A percentile compares a stretch with the other conserved stretches of the same genome.
These are phyloP conservation scores for Symbiodinium pilosum DNA, from an alignment of 73 alveolate genomes.

Conservation along the genomic window DNA sequence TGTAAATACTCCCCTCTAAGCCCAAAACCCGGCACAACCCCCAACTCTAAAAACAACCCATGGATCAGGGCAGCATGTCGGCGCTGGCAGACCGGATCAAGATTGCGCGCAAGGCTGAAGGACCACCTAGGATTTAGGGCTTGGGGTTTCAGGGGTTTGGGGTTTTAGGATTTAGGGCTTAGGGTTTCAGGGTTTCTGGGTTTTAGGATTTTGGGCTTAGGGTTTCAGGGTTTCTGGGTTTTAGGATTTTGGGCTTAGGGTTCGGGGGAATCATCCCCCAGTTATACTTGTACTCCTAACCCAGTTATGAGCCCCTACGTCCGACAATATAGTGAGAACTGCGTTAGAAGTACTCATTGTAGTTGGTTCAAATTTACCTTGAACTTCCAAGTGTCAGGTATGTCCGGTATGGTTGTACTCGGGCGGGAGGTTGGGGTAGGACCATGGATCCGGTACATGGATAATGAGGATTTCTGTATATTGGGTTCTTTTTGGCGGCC, in stretches of 20 bases:
- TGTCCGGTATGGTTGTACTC: too few species aligned
- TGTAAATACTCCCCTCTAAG: too few species aligned
- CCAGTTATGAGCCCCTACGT: background rate
- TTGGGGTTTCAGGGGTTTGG: background rate
- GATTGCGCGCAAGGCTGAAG: slow-evolving; percentile 97
- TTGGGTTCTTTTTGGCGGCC: too few species aligned
- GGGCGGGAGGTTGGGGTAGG: too few species aligned
- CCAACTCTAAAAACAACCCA: slow-evolving; percentile 95
- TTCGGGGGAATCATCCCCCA: background rate
- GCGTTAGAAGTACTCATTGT: too few species aligned
- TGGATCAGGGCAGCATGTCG: slow-evolving; percentile 95
- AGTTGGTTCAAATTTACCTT: too few species aligned
- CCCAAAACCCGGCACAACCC: background rate
- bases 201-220: background rate
- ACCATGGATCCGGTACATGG: too few species aligned
- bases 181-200: background rate
- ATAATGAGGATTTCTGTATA: too few species aligned
- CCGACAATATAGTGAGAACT: too few species aligned
- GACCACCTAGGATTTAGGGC: slow-evolving; percentile 26
- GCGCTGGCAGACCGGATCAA: slow-evolving; percentile 97
- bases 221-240: background rate
- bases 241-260: background rate
- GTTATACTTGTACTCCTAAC: background rate
- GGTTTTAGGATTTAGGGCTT: background rate
- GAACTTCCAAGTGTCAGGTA: too few species aligned